Base-by-base conservation (phyloP, 176 grass and related monocot genomes). In the Carex parvula region DNA sequence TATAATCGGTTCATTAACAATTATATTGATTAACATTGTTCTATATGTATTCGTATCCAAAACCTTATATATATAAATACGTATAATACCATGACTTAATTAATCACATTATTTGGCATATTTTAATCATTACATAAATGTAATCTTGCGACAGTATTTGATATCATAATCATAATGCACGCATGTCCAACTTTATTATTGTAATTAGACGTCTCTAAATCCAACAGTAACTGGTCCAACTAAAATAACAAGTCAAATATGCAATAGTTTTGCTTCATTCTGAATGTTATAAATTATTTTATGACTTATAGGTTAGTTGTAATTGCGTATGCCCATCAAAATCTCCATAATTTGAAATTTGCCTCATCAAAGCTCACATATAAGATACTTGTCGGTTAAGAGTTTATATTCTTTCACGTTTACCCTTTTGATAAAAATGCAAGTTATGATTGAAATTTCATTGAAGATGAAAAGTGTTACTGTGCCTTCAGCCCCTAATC, bases 241-340 rank as follows among this genome's bases (percentile, higher is more conserved):
- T 55, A 65, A 16, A 8, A 61, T 58, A 61, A 8, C 59, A 22
- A 61, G n/a, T 20, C 16, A 61, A 42, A 70, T 20, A 1, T 44
- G 2, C 67, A 44, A 44, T 3, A 46, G 20, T 71, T 39, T 18
- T 8, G 11, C 35, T n/a, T 46, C 37, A 71, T 71, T 71, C 8
- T 71, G 17, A 71, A 71, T 71, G 37, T 71, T 71, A 71, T 71
- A 37, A 67, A 21, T 71, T 44, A 71, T 46, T 71, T 71, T 22
- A 62, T 62, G 18, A 39, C 8, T 71, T 20, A 71, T 71, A 44
- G n/a, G n/a, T n/a, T n/a, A 46, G 15, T n/a, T 37, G 68, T 71
- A 71, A n/a, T 46, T 44, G 35, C 44, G 37, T 46, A n/a, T 41
- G 7, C 39, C 33, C 16, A 44, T 18, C 20, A 21, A 62, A 62